Conservation (phyloP, 306 rosid species). For the Neltuma alba region DNA sequence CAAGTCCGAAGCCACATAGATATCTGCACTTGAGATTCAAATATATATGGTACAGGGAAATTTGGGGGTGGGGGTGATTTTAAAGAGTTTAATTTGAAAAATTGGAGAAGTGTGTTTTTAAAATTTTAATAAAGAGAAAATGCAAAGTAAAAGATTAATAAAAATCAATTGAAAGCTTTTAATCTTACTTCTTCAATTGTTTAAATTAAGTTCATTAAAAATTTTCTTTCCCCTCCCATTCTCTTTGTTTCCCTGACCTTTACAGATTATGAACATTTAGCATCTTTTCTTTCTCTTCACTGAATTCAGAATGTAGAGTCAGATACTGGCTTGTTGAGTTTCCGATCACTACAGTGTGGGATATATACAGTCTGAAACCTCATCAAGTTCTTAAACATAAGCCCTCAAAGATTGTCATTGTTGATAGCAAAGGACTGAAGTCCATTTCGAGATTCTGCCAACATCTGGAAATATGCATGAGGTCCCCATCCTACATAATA, state of each 20-base stretch:
- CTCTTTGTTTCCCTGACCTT: no score
- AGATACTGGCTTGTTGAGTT: not conserved
- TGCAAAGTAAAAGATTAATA: no score
- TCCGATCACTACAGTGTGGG: constrained; percentile 13
- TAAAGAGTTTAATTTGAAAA: no score
- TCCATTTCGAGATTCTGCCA: constrained; percentile 41
- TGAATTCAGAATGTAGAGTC: constrained; percentile 9
- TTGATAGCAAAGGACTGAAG: constrained; percentile 26
- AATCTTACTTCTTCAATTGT: no score
- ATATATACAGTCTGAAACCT: constrained; percentile 32
- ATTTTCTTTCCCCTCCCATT: no score
- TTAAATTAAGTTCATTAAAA: no score
- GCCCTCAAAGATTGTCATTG: constrained; percentile 12
- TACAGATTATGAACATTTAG: constrained; percentile 32
- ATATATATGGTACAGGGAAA: no score
- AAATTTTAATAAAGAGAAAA: no score
- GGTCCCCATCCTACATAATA: constrained; percentile 68
- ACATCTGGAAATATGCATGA: constrained; percentile 64
- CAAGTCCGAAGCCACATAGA: not conserved
- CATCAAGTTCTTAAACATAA: not conserved
- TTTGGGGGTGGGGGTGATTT: no score
- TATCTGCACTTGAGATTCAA: constrained; percentile 23
- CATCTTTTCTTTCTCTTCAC: constrained; percentile 23
- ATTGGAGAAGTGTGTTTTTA: no score
- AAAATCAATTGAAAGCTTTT: no score